Evolutionary conservation across 2,329 filamentous ascomycete genomes (phyloP).

Genomic region (Fusarium multiceps): DNA sequence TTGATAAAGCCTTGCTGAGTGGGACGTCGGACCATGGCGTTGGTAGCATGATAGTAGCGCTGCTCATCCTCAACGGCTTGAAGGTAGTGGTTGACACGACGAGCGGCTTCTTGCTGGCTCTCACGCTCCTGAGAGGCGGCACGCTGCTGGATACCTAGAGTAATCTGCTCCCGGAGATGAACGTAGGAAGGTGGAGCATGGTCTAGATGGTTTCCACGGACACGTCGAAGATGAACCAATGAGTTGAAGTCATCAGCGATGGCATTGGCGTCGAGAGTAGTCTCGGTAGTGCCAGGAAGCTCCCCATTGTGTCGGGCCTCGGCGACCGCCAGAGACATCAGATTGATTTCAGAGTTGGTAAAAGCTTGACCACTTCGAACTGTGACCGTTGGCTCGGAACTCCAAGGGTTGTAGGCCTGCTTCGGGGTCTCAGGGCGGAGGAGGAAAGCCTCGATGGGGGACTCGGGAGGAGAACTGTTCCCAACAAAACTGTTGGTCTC

Average conservation of each 20-base stretch:
- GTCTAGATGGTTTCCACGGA: too few species aligned
- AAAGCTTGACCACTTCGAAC: too few species aligned
- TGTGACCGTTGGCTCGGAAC: too few species aligned
- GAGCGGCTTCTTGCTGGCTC: slow-evolving; percentile 37
- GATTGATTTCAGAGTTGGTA: too few species aligned
- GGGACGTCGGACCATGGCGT: not conserved
- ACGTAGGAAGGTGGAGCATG: slow-evolving; percentile 37
- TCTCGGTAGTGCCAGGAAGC: too few species aligned
- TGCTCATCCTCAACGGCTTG: slow-evolving; percentile 43
- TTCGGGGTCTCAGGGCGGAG: not conserved
- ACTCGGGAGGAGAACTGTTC: slow-evolving; percentile 14
- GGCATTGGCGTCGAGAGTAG: too few species aligned
- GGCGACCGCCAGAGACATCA: too few species aligned
- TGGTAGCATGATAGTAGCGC: slow-evolving; percentile 30
- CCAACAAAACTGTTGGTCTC: not conserved
- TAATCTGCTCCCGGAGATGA: slow-evolving; percentile 48
- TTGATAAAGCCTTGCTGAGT: slow-evolving; percentile 13
- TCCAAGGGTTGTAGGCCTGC: not conserved
- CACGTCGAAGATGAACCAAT: slow-evolving; percentile 46
- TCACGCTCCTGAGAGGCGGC: too few species aligned
- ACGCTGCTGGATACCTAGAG: slow-evolving; percentile 50
- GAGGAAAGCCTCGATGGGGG: slow-evolving; percentile 24
- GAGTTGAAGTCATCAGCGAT: slow-evolving; percentile 49
- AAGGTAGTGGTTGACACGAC: slow-evolving; percentile 44
- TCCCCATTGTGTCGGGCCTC: too few species aligned